Evolutionary conservation across 192 early-diverging fungal species (phyloP).

Genomic region (Umbelopsis isabellina): DNA sequence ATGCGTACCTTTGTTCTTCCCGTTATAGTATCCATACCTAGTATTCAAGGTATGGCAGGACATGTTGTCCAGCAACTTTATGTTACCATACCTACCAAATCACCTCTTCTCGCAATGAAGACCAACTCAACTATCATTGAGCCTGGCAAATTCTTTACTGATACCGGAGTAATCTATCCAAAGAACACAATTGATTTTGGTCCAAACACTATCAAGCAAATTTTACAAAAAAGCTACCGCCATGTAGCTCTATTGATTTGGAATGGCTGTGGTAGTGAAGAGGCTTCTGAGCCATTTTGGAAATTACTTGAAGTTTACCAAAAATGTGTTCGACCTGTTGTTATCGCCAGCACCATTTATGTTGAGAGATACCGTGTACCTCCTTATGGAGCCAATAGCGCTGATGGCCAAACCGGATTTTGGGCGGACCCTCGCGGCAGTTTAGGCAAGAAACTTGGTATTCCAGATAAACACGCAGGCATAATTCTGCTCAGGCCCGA

Average conservation of each 20-base stretch:
- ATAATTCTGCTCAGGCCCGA: conserved; percentile 6
- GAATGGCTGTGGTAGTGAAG: not conserved
- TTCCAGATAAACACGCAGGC: not conserved
- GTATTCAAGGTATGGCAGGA: not conserved
- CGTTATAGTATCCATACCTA: not conserved
- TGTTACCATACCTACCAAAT: not conserved
- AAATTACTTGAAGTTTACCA: not conserved
- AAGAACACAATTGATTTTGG: not conserved
- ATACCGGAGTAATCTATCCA: not conserved
- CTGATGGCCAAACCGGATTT: not conserved
- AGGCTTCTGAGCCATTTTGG: conserved; percentile 2
- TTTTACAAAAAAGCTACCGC: not conserved
- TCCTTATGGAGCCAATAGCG: not conserved
- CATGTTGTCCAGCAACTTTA: not conserved
- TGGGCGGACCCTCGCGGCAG: not conserved
- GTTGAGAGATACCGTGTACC: not conserved
- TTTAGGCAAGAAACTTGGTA: not conserved
- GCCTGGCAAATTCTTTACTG: conserved; percentile 7
- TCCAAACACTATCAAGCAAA: not conserved
- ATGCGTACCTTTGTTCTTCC: not conserved
- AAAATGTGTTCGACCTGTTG: not conserved
- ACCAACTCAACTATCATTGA: not conserved
- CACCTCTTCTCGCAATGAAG: not conserved
- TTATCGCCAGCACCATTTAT: not conserved
- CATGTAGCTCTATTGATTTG: not conserved